Base-by-base conservation (phyloP, 179 eudicot species). In the Carnegiea gigantea region DNA sequence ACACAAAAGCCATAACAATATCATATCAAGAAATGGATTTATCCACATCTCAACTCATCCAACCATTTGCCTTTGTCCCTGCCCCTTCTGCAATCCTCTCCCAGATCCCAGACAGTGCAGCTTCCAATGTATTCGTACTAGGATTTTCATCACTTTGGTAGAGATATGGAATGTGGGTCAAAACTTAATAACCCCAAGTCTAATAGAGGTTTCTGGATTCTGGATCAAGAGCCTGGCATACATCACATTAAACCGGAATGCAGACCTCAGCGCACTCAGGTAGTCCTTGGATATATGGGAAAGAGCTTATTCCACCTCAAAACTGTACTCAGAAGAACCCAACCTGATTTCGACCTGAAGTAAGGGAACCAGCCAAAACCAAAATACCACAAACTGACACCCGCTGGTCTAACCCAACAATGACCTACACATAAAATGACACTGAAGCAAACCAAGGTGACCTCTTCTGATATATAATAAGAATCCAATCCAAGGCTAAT, bases 1-100 rank as follows among this genome's bases (percentile, higher is more conserved):
- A 76, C 70, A 88, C 28, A 53, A 26, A 26, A 80, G 20, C 77
- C 73, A 71, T 33, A 68, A 78, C 8, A 40, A 40, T 40, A 40
- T 26, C 78, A 79, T 23, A 72, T 70, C 80, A 79, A 70, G 23
- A 44, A 54, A 79, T 76, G 23, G n/a, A 33, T 59, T 46, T 1
- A 17, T 26, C 75, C 9, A 26, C 75, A 38, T 77, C 77, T 23
- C 65, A 71, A 77, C 57, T 57, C 23, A 28, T 28, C 60, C 65
- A 81, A 62, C 33, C 36, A 77, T 65, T 43, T 21, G 78, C n/a
- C 12, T 75, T 73, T 40, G 13, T 51, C 49, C 64, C 6, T 75
- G 17, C 20, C 18, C 49, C 51, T 71, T 28, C 68, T 51, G 57
- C 57, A 51, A 51, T 51, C 57, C 57, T 51, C 18, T 51, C 57